Evolutionary conservation across 495 filamentous ascomycete genomes (phyloP).

Genomic region (Parathielavia hyrcaniae): DNA sequence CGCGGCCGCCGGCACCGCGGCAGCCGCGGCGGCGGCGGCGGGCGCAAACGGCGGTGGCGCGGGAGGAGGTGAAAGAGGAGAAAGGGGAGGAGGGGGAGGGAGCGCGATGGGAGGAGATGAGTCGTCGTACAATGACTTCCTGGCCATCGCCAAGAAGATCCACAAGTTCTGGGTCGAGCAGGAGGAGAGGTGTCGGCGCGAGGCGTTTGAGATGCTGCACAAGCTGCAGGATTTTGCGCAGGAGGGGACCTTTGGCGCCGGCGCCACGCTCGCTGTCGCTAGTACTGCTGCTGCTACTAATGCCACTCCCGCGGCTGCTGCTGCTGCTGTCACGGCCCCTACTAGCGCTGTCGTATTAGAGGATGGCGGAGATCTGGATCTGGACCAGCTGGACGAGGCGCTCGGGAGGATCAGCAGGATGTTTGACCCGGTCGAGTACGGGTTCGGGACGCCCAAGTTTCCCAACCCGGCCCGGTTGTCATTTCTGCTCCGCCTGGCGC

Average conservation of each 20-base stretch:
- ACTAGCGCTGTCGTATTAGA: background rate
- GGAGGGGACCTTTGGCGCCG: slow-evolving; percentile 63
- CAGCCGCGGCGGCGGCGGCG: slow-evolving; percentile 9
- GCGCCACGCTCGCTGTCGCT: slow-evolving; percentile 8
- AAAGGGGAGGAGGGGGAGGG: background rate
- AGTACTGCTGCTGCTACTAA: slow-evolving; percentile 23
- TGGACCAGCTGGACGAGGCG: slow-evolving; percentile 88
- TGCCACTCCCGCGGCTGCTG: background rate
- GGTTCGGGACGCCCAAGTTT: slow-evolving; percentile 85
- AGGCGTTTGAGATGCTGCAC: slow-evolving; percentile 72
- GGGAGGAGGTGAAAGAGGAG: background rate
- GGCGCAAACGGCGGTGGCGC: slow-evolving; percentile 15
- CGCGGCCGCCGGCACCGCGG: slow-evolving; percentile 19
- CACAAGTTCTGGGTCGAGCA: slow-evolving; percentile 78
- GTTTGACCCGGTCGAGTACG: slow-evolving; percentile 72
- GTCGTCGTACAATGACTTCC: slow-evolving; percentile 58
- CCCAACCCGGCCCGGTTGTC: slow-evolving; percentile 79
- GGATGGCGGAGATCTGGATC: slow-evolving; percentile 56
- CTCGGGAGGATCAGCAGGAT: slow-evolving; percentile 70
- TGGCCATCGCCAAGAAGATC: slow-evolving; percentile 78
- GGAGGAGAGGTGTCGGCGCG: slow-evolving; percentile 68
- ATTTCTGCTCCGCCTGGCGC: slow-evolving; percentile 71
- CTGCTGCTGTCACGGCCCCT: background rate
- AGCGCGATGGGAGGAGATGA: slow-evolving; percentile 35
- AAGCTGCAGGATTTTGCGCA: slow-evolving; percentile 81